A percentile compares a stretch with the other conserved stretches of the same genome.
These are phyloP conservation scores for Mycena vitilis DNA, from an alignment of 768 basidiomycete genomes.

Conservation along the genomic window DNA sequence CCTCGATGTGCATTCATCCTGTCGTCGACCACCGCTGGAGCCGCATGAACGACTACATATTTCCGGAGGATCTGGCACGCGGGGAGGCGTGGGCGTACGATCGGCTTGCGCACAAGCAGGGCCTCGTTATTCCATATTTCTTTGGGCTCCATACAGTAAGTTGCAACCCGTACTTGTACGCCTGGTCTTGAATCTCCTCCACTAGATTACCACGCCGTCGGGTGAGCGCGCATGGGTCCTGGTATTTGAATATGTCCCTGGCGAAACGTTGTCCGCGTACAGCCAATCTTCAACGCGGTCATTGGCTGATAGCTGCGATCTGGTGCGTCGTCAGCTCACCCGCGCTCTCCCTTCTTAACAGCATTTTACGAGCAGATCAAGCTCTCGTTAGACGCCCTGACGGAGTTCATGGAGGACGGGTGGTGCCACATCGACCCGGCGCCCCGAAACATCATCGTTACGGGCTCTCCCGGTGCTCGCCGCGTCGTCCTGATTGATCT, in stretches of 20 bases:
- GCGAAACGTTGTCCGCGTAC: not conserved
- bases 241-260: conserved; percentile 12
- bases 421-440: not conserved
- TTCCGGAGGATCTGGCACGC: not conserved
- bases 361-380: not conserved
- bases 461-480: not conserved
- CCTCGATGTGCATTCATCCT: not conserved
- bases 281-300: not conserved
- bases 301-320: not conserved
- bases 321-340: not conserved
- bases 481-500: conserved; percentile 2
- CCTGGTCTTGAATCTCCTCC: not conserved
- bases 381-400: not conserved
- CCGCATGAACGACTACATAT: not conserved
- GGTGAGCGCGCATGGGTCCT: conserved; percentile 1
- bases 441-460: conserved; percentile 1
- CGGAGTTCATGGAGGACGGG: not conserved
- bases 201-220: not conserved
- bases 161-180: not conserved
- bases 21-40: not conserved
- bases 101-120: not conserved
- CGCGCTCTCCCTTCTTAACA: not conserved
- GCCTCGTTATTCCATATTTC: not conserved
- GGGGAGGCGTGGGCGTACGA: not conserved
- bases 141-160: conserved; percentile 2